phyloP scores from a whole-genome alignment of 148 eudicot species.

The Suaeda aralocaspica region DNA sequence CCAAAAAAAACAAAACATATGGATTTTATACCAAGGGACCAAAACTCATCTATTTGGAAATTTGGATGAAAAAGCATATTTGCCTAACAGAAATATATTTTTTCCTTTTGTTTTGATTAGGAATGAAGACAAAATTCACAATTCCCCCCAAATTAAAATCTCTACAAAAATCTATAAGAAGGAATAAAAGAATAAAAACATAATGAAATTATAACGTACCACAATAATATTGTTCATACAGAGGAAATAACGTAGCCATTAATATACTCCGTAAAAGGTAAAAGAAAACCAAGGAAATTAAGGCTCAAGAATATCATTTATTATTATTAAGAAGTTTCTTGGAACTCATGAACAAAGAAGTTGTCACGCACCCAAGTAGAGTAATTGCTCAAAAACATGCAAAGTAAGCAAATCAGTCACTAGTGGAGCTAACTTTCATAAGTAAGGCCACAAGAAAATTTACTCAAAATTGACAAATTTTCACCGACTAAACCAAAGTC shows the following conservation, averaged over 20 bases:
- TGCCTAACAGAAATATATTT: not conserved
- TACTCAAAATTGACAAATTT: conserved; percentile 24
- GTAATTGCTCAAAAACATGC: conserved; percentile 29
- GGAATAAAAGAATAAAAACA: not conserved
- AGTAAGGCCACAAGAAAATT: conserved; percentile 2
- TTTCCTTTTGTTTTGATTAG: not conserved
- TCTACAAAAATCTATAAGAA: not conserved
- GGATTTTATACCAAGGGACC: not conserved
- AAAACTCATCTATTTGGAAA: not conserved
- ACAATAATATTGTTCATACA: not conserved
- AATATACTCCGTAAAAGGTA: no score
- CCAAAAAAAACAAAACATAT: conserved; percentile 14
- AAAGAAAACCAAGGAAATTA: not conserved
- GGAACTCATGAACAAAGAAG: conserved; percentile 22
- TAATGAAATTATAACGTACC: not conserved
- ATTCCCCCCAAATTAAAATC: not conserved
- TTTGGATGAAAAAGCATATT: not conserved
- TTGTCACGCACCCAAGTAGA: conserved; percentile 24
- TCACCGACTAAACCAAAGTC: conserved; percentile 28
- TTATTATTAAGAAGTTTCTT: conserved; percentile 16
- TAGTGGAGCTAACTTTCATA: conserved; percentile 1
- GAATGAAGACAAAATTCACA: not conserved
- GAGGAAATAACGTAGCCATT: no score
- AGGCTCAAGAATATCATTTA: conserved; percentile 9
- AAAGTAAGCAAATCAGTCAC: conserved; percentile 18